Percentiles rank a stretch among this genome's conserved stretches.
These are phyloP conservation scores for Sporothrix phasma DNA, from an alignment of 2,329 filamentous ascomycete species.

Conservation along the genomic window DNA sequence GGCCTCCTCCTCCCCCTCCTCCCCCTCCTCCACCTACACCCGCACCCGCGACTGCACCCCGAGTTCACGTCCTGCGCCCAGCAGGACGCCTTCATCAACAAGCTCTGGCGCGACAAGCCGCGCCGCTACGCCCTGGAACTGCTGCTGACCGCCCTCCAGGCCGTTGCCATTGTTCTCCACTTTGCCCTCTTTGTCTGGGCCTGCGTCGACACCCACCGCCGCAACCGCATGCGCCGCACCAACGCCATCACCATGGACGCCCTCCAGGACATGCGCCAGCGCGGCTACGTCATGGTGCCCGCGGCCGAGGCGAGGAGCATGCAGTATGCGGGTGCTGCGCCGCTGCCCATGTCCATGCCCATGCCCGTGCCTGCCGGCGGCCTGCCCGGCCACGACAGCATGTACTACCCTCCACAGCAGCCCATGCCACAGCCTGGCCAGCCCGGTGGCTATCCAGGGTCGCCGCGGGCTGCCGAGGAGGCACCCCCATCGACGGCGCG, in stretches of 20 bases:
- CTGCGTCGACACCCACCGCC: constrained; percentile 18
- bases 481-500: background rate
- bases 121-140: background rate
- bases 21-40: background rate
- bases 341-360: too few relatives aligned
- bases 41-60: constrained; percentile 8
- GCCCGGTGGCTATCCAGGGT: background rate
- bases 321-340: too few relatives aligned
- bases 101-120: constrained; percentile 1
- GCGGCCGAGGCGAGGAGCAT: background rate
- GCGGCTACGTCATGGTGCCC: constrained; percentile 14
- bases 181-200: constrained; percentile 19
- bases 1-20: too few relatives aligned
- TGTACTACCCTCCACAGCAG: background rate
- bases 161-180: constrained; percentile 36
- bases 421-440: background rate
- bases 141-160: constrained; percentile 26
- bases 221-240: background rate
- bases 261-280: constrained; percentile 14
- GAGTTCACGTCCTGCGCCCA: constrained; percentile 14
- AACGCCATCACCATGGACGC: background rate
- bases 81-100: constrained; percentile 17
- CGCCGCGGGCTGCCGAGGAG: constrained; percentile 4
- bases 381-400: background rate
- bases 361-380: background rate